Evolutionary conservation across 257 asterid genomes (phyloP).

Genomic region (Nicotiana noctiflora): DNA sequence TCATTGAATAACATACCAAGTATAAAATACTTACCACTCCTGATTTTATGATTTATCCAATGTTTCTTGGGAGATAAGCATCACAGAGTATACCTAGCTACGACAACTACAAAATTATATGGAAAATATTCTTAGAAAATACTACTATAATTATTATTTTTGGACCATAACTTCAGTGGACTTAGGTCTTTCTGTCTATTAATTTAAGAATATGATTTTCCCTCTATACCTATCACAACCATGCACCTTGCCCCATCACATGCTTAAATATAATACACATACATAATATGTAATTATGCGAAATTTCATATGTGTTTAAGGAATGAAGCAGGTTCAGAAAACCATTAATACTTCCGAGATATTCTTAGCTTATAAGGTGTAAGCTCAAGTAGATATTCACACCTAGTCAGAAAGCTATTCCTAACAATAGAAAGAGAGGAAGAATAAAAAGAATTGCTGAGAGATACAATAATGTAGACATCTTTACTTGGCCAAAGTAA

Average conservation of each 20-base stretch:
- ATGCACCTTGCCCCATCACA: neutral
- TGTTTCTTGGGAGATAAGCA: neutral
- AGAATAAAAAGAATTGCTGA: neutral
- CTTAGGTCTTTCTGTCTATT: no score
- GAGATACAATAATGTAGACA: neutral
- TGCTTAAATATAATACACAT: neutral
- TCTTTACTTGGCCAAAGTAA: neutral
- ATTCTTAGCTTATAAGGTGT: neutral
- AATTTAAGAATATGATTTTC: no score
- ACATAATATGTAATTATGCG: neutral
- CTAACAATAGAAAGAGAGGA: neutral
- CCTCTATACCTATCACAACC: neutral
- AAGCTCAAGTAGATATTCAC: neutral
- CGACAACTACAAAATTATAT: no score
- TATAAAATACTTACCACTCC: no score
- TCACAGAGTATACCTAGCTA: no score
- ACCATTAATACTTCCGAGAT: neutral
- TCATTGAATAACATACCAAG: no score
- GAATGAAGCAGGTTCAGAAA: neutral
- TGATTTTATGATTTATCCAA: no score
- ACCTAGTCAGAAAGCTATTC: neutral
- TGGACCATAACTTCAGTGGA: no score
- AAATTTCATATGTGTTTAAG: neutral
- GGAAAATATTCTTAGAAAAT: no score
- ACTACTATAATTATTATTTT: no score